Evolutionary conservation across 1,139 yeast species (phyloP).

Genomic region (Candida mesenterica): DNA sequence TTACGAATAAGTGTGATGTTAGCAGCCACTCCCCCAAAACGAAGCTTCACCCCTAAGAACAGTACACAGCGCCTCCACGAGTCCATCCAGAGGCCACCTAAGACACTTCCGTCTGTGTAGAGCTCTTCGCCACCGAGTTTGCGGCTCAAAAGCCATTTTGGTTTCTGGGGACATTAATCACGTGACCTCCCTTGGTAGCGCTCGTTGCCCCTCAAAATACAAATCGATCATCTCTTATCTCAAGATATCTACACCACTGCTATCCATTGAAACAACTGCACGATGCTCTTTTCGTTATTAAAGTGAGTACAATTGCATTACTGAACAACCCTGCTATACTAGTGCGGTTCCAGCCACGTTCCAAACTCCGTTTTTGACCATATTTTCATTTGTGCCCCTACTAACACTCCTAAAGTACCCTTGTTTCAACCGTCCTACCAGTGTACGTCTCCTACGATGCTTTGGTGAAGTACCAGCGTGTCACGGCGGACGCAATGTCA

Average conservation of each 20-base stretch:
- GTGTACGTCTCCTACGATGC: conserved; percentile 53
- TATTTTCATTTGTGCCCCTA: background rate
- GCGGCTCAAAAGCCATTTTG: no score
- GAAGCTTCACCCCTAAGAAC: no score
- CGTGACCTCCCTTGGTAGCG: background rate
- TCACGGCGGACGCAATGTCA: conserved; percentile 23
- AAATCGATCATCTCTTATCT: conserved; percentile 2
- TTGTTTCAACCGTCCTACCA: conserved; percentile 51
- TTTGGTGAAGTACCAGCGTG: conserved; percentile 36
- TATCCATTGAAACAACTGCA: conserved; percentile 1
- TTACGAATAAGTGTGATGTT: no score
- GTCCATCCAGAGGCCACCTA: no score
- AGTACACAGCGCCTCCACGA: no score
- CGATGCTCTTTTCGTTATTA: conserved; percentile 13
- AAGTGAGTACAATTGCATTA: conserved; percentile 16
- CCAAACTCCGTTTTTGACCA: no score
- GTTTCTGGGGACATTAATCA: no score
- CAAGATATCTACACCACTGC: background rate
- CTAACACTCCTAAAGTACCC: conserved; percentile 19
- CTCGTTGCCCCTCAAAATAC: background rate
- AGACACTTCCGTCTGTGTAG: no score
- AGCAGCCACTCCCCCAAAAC: no score
- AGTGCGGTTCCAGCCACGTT: no score
- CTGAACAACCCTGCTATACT: no score
- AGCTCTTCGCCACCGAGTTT: no score